Conservation (phyloP, 768 basidiomycete species). For the Lyophyllum decastes region DNA sequence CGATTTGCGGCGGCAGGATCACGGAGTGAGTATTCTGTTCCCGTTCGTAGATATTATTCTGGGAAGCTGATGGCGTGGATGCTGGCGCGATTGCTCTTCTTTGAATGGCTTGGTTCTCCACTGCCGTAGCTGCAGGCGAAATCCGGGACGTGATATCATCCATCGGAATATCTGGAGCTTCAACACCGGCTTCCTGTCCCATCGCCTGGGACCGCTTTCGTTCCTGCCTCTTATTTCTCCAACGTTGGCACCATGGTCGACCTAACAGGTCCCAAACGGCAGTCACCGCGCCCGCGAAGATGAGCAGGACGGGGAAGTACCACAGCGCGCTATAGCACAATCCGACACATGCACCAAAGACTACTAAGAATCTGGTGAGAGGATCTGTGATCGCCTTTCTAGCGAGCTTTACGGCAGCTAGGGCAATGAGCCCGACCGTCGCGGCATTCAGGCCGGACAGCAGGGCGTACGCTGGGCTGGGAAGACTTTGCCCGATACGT, state of each 20-base stretch:
- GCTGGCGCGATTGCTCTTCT: background rate
- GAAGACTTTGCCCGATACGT: conserved; percentile 41
- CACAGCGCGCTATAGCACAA: conserved; percentile 53
- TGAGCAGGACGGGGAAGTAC: conserved; percentile 51
- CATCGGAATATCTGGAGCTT: background rate
- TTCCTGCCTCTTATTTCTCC: background rate
- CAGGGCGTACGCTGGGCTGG: conserved; percentile 47
- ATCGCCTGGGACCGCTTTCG: background rate
- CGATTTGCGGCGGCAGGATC: background rate
- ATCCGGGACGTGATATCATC: background rate
- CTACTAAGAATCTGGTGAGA: conserved; percentile 41
- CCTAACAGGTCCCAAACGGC: conserved; percentile 39
- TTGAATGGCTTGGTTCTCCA: background rate
- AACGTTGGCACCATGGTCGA: background rate
- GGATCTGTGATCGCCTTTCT: conserved; percentile 46
- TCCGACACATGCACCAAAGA: conserved; percentile 43
- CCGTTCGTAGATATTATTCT: no score
- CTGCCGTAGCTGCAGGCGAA: no score
- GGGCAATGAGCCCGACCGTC: conserved; percentile 53
- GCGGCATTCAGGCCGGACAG: conserved; percentile 56
- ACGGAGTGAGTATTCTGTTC: no score
- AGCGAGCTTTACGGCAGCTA: conserved; percentile 50
- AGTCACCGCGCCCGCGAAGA: conserved; percentile 37
- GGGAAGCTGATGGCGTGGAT: background rate
- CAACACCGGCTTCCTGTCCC: background rate